These are phyloP conservation scores for Aspergillus biplanus DNA, from an alignment of 495 filamentous ascomycete genomes.

Conservation along the genomic window DNA sequence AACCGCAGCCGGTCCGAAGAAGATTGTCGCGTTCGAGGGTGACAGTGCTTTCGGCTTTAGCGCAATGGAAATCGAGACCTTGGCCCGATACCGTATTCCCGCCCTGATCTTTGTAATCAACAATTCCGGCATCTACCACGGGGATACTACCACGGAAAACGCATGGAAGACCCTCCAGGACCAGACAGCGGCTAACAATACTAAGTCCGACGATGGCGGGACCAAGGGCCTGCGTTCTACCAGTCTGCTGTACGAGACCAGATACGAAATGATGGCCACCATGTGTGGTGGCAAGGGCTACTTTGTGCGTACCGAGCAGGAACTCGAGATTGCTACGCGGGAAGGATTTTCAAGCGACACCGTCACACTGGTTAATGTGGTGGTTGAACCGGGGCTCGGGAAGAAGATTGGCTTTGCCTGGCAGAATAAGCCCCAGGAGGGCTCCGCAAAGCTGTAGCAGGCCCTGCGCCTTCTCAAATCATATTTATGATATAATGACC, in stretches of 20 bases:
- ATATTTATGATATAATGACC: too few species aligned
- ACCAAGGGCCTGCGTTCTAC: conserved; percentile 54
- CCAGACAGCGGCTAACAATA: conserved; percentile 36
- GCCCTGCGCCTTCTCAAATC: too few species aligned
- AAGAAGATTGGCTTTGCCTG: conserved; percentile 51
- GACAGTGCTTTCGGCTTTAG: conserved; percentile 68
- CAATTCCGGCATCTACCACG: conserved; percentile 67
- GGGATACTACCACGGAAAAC: conserved; percentile 46
- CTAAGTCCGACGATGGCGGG: conserved; percentile 34
- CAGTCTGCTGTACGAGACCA: conserved; percentile 60
- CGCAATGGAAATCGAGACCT: conserved; percentile 66
- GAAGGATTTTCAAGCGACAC: conserved; percentile 53
- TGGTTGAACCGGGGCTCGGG: conserved; percentile 59
- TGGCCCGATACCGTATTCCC: conserved; percentile 64
- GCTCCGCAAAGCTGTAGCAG: conserved; percentile 24
- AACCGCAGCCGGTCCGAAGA: conserved; percentile 44
- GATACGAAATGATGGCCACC: conserved; percentile 62
- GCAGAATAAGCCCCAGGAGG: conserved; percentile 26
- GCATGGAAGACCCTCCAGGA: conserved; percentile 47
- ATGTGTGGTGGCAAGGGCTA: conserved; percentile 60
- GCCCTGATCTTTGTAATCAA: conserved; percentile 66
- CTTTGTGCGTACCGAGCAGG: conserved; percentile 56
- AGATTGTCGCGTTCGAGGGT: conserved; percentile 64
- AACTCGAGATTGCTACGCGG: conserved; percentile 54
- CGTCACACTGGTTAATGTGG: conserved; percentile 60